Evolutionary conservation across 2,329 filamentous ascomycete species (phyloP), one percentile per base, ranked within the genome.

Genomic region (Curvularia spicifera): DNA sequence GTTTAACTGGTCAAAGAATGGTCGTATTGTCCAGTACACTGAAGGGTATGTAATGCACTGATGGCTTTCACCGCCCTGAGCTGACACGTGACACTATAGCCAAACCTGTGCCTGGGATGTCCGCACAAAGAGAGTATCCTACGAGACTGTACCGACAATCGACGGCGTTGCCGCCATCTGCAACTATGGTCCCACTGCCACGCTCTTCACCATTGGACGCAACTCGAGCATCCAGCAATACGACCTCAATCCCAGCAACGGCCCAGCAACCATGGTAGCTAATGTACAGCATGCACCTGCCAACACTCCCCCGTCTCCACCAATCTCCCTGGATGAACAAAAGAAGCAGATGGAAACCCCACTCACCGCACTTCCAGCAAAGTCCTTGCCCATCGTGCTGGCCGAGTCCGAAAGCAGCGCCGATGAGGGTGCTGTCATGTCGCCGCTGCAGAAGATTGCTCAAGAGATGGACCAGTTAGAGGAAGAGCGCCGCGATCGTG

Each of bases 1-100:
- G 95, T 93, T 97, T 83, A 90, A 88, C 20, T 99, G 95, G 95
- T 98, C 95, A 0, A 98, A 97, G 79, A 98, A 97, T 80, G 95
- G 95, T 39, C 90, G 93, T 66, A 93, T 99, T 65, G 88, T 99
- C 63, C 95, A 99, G 78, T 93, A 88, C 77, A 90, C 91, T 5
- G 92, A 97, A 78, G 88, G 89, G 93, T 97, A 83, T 81, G 91
- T 86, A 53, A 59, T 56, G 58, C 59, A 60, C 61, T 60, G 2
- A 40, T 39, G 46, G 24, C 49, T 44, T 29, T 28, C 26, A 28
- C 59, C 31, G 35, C n/a, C 33, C 20, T 39, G 40, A 62, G 55
- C 70, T 76, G 49, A 76, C 63, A 37, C 35, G 51, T 52, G 49
- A 50, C 52, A 63, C 42, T 53, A 63, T 61, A 82, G 93, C 54